Percentiles rank a stretch among this genome's conserved stretches.
Evolutionary conservation across 176 grass and related monocot genomes (phyloP).

Genomic region (Areca catechu): DNA sequence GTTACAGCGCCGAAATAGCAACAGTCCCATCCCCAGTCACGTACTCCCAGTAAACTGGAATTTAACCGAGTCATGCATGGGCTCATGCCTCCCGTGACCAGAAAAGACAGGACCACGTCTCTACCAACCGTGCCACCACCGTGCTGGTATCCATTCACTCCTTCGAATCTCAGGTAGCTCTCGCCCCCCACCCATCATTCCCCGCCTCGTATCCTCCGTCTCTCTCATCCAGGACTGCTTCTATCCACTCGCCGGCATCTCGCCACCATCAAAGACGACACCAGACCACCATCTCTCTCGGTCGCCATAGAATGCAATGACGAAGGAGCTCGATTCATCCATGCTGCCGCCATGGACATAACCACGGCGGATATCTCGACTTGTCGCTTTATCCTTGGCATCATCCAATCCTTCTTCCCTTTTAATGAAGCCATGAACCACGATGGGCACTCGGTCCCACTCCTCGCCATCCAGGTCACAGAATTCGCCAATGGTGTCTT

Average conservation of each 20-base stretch:
- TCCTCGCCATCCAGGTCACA: constrained; percentile 78
- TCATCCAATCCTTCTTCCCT: constrained; percentile 65
- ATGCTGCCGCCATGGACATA: constrained; percentile 34
- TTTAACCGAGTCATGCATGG: too few relatives aligned
- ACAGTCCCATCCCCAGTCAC: too few relatives aligned
- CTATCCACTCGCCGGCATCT: constrained; percentile 67
- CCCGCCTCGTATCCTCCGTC: constrained; percentile 53
- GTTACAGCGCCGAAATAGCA: too few relatives aligned
- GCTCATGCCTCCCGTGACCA: too few relatives aligned
- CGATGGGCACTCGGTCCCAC: constrained; percentile 61
- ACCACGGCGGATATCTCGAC: constrained; percentile 49
- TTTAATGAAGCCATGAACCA: constrained; percentile 70
- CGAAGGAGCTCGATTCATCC: constrained; percentile 54
- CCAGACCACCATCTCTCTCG: constrained; percentile 16
- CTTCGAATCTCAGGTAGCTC: too few relatives aligned
- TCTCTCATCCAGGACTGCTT: constrained; percentile 38
- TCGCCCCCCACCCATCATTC: constrained; percentile 12
- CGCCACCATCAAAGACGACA: constrained; percentile 12
- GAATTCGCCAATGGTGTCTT: constrained; percentile 67
- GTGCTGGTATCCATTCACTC: too few relatives aligned
- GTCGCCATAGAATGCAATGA: constrained; percentile 69
- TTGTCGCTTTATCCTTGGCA: constrained; percentile 4
- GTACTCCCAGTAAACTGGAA: too few relatives aligned
- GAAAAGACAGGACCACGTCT: too few relatives aligned
- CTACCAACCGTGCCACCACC: too few relatives aligned